phyloP scores from a whole-genome alignment of 2,329 filamentous ascomycete species.

The Eutypella sp. region DNA sequence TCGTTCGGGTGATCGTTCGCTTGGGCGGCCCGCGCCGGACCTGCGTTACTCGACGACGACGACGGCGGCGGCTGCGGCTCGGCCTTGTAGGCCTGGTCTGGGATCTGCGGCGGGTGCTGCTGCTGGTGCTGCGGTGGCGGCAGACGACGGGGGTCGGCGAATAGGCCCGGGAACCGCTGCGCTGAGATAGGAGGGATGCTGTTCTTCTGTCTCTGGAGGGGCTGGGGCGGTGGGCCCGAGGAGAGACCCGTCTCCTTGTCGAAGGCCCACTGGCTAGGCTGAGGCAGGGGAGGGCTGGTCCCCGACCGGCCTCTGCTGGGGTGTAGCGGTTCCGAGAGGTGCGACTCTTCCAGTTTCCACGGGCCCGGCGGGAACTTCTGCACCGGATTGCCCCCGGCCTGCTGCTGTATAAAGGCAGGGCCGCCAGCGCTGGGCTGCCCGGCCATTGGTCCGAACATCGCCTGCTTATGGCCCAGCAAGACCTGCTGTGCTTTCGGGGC shows the following conservation, averaged over 20 bases:
- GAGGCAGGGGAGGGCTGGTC: constrained; percentile 25
- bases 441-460: constrained; percentile 16
- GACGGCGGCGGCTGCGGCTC: no score
- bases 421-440: constrained; percentile 10
- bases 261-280: constrained; percentile 32
- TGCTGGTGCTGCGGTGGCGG: no score
- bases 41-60: no score
- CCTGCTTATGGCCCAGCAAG: constrained; percentile 16
- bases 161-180: constrained; percentile 44
- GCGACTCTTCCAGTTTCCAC: constrained; percentile 53
- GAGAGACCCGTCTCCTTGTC: constrained; percentile 46
- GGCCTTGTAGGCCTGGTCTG: constrained; percentile 11
- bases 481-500: constrained; percentile 10
- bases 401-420: constrained; percentile 20
- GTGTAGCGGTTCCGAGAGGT: constrained; percentile 45
- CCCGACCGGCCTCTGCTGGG: constrained; percentile 32
- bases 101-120: constrained; percentile 3
- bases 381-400: constrained; percentile 32
- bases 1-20: constrained; percentile 34
- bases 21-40: no score
- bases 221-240: constrained; percentile 17
- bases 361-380: constrained; percentile 38
- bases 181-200: constrained; percentile 45
- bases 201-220: constrained; percentile 18
- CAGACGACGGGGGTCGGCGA: constrained; percentile 23